A percentile compares a stretch with the other conserved stretches of the same genome.
These are phyloP conservation scores for Sclerotinia glacialis DNA, from an alignment of 2,329 filamentous ascomycete genomes.

Conservation along the genomic window DNA sequence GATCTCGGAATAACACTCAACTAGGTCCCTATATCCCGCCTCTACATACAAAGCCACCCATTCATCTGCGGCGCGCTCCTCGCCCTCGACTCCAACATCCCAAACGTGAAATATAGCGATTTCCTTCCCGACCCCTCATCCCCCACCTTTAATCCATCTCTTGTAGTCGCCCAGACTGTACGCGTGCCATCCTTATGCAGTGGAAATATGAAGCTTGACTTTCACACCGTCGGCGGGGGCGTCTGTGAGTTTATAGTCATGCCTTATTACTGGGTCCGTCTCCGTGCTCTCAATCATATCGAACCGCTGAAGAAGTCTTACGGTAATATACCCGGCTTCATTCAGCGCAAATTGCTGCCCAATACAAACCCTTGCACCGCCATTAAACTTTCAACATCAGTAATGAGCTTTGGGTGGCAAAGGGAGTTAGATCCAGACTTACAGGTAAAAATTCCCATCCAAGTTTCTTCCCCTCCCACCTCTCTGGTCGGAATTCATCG, in stretches of 20 bases:
- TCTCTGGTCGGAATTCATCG: conserved; percentile 43
- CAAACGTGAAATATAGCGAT: conserved; percentile 37
- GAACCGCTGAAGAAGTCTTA: conserved; percentile 24
- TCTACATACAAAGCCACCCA: conserved; percentile 37
- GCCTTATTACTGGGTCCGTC: conserved; percentile 56
- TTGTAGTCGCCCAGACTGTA: conserved; percentile 33
- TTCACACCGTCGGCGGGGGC: conserved; percentile 57
- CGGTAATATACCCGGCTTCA: conserved; percentile 22
- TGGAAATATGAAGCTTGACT: conserved; percentile 45
- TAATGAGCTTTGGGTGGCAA: neutral
- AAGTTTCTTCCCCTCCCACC: conserved; percentile 39
- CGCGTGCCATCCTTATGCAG: conserved; percentile 12
- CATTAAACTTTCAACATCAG: conserved; percentile 23
- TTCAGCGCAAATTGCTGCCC: conserved; percentile 43
- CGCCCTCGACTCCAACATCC: conserved; percentile 40
- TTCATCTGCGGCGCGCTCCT: conserved; percentile 35
- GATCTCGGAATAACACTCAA: neutral
- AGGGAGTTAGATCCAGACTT: neutral
- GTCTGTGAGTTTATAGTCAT: conserved; percentile 25
- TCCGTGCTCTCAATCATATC: conserved; percentile 37
- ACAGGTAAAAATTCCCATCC: conserved; percentile 55
- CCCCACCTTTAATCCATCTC: conserved; percentile 32
- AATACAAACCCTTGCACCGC: conserved; percentile 53
- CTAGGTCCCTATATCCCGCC: conserved; percentile 34
- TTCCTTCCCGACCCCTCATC: conserved; percentile 36